Percentiles rank a stretch among this genome's conserved stretches.
These are phyloP conservation scores for Alnus glutinosa DNA, from an alignment of 306 rosid genomes.

Conservation along the genomic window DNA sequence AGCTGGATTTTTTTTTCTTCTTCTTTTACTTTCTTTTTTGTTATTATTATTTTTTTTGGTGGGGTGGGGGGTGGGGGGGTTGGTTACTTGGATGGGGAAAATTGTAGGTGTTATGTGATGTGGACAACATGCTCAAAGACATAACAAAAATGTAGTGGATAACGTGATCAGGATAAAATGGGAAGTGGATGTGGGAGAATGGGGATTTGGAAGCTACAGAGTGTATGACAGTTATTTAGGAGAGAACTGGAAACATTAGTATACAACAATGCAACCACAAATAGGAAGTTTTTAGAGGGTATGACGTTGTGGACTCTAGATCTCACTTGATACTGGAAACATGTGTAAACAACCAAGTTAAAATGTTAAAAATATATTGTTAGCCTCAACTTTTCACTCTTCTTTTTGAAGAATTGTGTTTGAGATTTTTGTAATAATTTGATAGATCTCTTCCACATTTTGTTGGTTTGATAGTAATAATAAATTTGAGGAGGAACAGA, in stretches of 20 bases:
- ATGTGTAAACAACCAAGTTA: not conserved
- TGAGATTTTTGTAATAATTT: slow-evolving; percentile 1
- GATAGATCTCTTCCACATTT: not conserved
- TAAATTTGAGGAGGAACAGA: not conserved
- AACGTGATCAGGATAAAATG: not conserved
- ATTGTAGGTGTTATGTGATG: not conserved
- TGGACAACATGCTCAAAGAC: too few species aligned
- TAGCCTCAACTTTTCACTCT: not conserved
- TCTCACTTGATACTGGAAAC: not conserved
- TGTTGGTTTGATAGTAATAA: not conserved
- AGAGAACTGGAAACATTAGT: not conserved
- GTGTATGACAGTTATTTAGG: not conserved
- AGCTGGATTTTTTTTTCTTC: not conserved
- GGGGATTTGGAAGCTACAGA: not conserved
- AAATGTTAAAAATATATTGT: not conserved
- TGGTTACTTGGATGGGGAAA: not conserved
- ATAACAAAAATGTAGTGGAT: not conserved
- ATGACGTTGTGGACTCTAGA: not conserved
- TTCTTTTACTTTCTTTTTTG: not conserved
- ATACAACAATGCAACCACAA: not conserved
- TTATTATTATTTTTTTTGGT: not conserved
- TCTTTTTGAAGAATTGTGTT: not conserved
- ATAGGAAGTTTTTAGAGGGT: not conserved
- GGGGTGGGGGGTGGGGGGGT: too few species aligned
- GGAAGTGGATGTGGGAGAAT: not conserved